Conservation (phyloP, 2,329 filamentous ascomycete species). For the Neobulgaria alba region DNA sequence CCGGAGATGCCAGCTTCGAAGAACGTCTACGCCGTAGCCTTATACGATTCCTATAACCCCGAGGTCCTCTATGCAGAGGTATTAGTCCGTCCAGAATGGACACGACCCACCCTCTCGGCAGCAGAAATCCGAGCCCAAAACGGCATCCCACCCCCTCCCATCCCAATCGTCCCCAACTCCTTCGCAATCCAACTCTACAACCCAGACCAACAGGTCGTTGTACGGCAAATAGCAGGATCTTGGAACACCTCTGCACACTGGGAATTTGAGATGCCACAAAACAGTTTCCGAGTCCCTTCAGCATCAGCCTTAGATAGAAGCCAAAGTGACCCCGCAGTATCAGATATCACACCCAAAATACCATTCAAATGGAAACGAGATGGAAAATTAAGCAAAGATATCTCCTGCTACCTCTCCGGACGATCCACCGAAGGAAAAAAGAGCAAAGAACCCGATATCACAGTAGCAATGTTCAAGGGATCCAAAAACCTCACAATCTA, state of each 20-base stretch:
- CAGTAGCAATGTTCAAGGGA: constrained; percentile 76
- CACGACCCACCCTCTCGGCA: constrained; percentile 69
- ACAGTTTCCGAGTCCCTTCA: constrained; percentile 74
- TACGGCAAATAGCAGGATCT: constrained; percentile 63
- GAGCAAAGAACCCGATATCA: constrained; percentile 90
- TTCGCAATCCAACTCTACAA: constrained; percentile 91
- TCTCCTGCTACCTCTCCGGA: constrained; percentile 81
- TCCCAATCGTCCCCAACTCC: constrained; percentile 65
- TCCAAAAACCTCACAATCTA: constrained; percentile 72
- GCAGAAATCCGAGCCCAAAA: constrained; percentile 69
- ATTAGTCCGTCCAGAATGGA: constrained; percentile 75
- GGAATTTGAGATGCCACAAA: constrained; percentile 88
- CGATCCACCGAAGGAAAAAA: constrained; percentile 65
- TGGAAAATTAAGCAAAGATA: constrained; percentile 74
- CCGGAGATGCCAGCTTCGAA: constrained; percentile 59
- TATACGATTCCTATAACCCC: constrained; percentile 73
- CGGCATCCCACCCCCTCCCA: constrained; percentile 54
- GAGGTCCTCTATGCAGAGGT: constrained; percentile 85
- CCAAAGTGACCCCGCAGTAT: constrained; percentile 47
- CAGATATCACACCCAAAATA: constrained; percentile 59
- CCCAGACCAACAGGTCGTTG: constrained; percentile 71
- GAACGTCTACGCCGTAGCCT: constrained; percentile 79
- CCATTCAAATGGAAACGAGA: constrained; percentile 87
- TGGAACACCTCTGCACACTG: constrained; percentile 77
- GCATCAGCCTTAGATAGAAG: constrained; percentile 66